phyloP scores from a whole-genome alignment of 371 early-diverging fungal species.

The Mortierella polycephala region DNA sequence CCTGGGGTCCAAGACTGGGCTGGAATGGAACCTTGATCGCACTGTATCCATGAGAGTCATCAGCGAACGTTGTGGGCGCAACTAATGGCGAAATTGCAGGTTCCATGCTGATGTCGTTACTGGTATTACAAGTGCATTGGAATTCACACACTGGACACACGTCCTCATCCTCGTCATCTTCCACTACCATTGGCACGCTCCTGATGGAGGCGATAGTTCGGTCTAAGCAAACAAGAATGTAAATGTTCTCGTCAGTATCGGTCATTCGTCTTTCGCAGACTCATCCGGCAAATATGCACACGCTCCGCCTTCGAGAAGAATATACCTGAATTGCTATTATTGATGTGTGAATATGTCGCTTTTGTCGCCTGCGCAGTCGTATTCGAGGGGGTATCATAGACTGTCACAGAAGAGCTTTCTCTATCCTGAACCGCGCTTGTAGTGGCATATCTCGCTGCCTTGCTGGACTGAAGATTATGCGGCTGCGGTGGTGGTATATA shows the following conservation, averaged over 20 bases:
- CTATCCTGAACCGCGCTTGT: background rate
- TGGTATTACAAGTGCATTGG: slow-evolving; percentile 66
- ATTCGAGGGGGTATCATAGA: slow-evolving; percentile 4
- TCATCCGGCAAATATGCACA: too few relatives aligned
- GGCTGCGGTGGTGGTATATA: too few relatives aligned
- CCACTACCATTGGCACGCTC: background rate
- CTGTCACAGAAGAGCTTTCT: background rate
- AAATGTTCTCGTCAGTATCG: background rate
- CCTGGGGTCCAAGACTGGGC: slow-evolving; percentile 10
- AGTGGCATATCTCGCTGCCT: background rate
- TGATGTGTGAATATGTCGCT: background rate
- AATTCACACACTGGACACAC: slow-evolving; percentile 71
- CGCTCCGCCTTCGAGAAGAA: background rate
- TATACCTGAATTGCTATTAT: slow-evolving; percentile 6
- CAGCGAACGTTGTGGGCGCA: slow-evolving; percentile 1
- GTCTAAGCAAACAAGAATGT: background rate
- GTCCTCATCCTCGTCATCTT: slow-evolving; percentile 61
- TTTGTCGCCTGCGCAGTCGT: background rate
- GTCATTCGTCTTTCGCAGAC: too few relatives aligned
- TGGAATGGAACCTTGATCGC: slow-evolving; percentile 49
- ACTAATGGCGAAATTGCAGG: background rate
- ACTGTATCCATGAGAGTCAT: slow-evolving; percentile 15
- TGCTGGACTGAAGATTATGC: slow-evolving; percentile 3
- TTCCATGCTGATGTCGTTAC: slow-evolving; percentile 3
- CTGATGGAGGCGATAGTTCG: background rate